Base-by-base conservation (phyloP, 352 stramenopile genomes). In the Globisporangium echinulatum region DNA sequence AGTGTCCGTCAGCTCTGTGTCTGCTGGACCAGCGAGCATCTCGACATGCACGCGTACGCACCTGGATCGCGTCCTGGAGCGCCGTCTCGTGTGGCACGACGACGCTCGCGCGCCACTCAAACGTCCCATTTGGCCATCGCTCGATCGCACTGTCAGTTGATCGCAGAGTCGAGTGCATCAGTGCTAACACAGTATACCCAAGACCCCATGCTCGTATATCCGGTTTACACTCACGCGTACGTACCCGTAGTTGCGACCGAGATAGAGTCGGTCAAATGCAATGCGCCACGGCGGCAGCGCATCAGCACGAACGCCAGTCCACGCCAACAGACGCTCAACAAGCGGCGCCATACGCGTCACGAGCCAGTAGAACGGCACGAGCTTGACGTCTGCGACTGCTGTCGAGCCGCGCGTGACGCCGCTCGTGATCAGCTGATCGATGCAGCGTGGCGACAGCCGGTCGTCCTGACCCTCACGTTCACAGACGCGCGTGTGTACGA, bases 391-490 rank as follows among this genome's bases (percentile, higher is more conserved):
- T 10, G 70, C 55, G 40, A 85, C 76, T 17, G 76, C 71, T 11
- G 82, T 91, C 4, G 82, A 91, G 9, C 70, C 72, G 43, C 71
- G 70, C 15, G 82, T 89, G 19, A 77, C 51, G 11, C 82, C 82
- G 48, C 82, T 91, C 4, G 82, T 87, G 54, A 89, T 73, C 14
- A 91, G 67, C 17, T 89, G 77, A 54, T 85, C 73, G 11, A 91
- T 42, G 33, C 82, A 89, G 5, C 43, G 56, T 36, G 4, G 10
- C 50, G 49, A 4, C 63, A 63, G 43, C 81, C 25, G 25, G 25
- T 33, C 25, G 25, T 33, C 25, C 2, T 33, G 25, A 33, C 25
- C 25, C 25, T 33, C 25, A 33, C 25, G 25, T 33, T 33, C 25
- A 33, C 25, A 90, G 0, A 90, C 73, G 0, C 56, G 69, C 3